A percentile compares a stretch with the other conserved stretches of the same genome.
These are phyloP conservation scores for Rhodotorula sphaerocarpa DNA, from an alignment of 768 basidiomycete species.

Conservation along the genomic window DNA sequence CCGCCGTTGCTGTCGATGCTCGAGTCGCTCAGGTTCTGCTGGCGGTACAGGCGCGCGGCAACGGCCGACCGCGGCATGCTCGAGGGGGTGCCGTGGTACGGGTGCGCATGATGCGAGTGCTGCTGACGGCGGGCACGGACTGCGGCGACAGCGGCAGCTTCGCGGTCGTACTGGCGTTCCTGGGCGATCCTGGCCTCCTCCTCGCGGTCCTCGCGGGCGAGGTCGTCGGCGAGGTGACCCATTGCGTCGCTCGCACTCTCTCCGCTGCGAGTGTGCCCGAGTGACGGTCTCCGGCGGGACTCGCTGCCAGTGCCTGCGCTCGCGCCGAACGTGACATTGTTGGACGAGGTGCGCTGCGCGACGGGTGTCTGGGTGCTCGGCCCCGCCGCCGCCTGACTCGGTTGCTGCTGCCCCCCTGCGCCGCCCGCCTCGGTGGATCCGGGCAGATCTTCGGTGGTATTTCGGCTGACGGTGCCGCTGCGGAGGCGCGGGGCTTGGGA, in stretches of 20 bases:
- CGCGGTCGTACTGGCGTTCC: background rate
- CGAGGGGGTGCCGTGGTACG: background rate
- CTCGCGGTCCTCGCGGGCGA: constrained; percentile 29
- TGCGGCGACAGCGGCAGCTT: too few species aligned
- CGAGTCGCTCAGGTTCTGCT: constrained; percentile 39
- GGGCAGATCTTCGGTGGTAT: background rate
- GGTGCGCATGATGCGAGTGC: too few species aligned
- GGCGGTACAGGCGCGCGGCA: constrained; percentile 36
- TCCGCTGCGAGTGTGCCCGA: constrained; percentile 1
- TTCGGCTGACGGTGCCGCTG: constrained; percentile 12
- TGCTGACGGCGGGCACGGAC: too few species aligned
- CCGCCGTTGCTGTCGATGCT: constrained; percentile 39
- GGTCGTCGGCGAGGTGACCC: constrained; percentile 34
- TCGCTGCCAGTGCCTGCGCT: background rate
- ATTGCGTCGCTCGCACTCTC: constrained; percentile 17
- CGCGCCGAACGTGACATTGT: background rate
- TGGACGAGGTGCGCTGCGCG: background rate
- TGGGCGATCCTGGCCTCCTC: constrained; percentile 11
- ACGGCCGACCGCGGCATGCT: constrained; percentile 18
- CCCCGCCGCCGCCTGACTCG: background rate
- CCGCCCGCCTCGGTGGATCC: too few species aligned
- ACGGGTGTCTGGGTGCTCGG: background rate
- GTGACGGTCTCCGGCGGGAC: constrained; percentile 12
- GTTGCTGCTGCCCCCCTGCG: too few species aligned
- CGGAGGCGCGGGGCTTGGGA: constrained; percentile 4